Percentiles rank a stretch among this genome's conserved stretches.
phyloP scores from a whole-genome alignment of 2,329 filamentous ascomycete genomes.

The Sporothrix pallida region DNA sequence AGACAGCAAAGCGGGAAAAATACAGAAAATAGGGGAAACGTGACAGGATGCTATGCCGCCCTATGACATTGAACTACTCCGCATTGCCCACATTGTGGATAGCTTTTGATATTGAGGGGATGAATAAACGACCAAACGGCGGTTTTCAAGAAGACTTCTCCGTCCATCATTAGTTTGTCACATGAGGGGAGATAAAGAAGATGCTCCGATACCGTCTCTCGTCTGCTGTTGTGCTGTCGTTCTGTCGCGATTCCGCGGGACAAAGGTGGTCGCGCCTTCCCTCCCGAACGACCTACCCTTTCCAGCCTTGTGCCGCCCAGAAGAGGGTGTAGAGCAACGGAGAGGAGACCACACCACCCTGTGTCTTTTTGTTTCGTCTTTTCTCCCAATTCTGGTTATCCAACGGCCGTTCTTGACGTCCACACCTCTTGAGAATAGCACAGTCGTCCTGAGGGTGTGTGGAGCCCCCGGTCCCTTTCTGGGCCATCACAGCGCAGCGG shows the following conservation, averaged over 20 bases:
- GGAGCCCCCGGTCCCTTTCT: background rate
- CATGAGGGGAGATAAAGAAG: background rate
- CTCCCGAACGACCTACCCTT: constrained; percentile 8
- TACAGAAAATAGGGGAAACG: background rate
- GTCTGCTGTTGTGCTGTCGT: background rate
- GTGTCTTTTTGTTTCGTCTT: too few species aligned
- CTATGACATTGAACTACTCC: background rate
- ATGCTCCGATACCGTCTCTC: background rate
- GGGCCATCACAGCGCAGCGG: background rate
- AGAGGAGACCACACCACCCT: background rate
- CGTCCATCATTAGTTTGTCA: too few species aligned
- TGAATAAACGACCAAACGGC: background rate
- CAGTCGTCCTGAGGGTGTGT: background rate
- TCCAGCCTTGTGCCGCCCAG: constrained; percentile 8
- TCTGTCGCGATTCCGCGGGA: background rate
- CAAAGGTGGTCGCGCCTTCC: background rate
- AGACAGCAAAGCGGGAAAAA: background rate
- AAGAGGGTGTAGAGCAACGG: background rate
- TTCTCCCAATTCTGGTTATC: background rate
- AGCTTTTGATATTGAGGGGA: background rate
- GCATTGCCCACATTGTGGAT: background rate
- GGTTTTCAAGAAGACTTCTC: too few species aligned
- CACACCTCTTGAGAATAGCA: background rate
- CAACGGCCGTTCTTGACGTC: background rate
- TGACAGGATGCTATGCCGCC: constrained; percentile 14